Evolutionary conservation across 176 grass and related monocot genomes (phyloP).

Genomic region (Aegilops longissima): DNA sequence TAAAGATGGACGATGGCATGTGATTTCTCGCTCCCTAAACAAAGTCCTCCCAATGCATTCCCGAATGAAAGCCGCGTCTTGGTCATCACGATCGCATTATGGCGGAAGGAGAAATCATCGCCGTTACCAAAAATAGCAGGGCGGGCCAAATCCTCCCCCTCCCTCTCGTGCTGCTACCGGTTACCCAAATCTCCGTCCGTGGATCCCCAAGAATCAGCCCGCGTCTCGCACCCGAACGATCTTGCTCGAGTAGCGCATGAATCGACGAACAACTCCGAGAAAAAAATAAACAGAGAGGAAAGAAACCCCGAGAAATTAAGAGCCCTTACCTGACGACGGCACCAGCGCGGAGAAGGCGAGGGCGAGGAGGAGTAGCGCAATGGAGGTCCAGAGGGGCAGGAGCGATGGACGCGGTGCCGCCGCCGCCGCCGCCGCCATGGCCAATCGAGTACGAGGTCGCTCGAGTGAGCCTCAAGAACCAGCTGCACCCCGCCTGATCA

Average conservation of each 20-base stretch:
- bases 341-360: constrained; percentile 9
- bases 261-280: background rate
- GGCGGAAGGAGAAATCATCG: background rate
- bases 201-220: background rate
- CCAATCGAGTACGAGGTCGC: background rate
- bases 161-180: too few species aligned
- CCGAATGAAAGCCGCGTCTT: background rate
- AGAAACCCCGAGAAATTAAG: background rate
- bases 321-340: constrained; percentile 25
- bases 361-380: constrained; percentile 23
- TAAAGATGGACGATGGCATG: background rate
- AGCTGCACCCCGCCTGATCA: constrained; percentile 16
- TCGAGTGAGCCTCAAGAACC: background rate
- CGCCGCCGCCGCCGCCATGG: constrained; percentile 32
- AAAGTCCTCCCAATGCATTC: background rate
- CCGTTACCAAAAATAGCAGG: constrained; percentile 5
- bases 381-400: background rate
- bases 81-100: background rate
- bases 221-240: background rate
- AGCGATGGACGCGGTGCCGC: background rate
- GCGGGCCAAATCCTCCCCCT: background rate
- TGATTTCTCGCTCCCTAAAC: background rate
- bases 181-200: background rate
- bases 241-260: background rate
- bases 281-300: too few species aligned